Evolutionary conservation across 2,329 filamentous ascomycete species (phyloP), one percentile per base, ranked within the genome.

Genomic region (Arthrobotrys musiformis): DNA sequence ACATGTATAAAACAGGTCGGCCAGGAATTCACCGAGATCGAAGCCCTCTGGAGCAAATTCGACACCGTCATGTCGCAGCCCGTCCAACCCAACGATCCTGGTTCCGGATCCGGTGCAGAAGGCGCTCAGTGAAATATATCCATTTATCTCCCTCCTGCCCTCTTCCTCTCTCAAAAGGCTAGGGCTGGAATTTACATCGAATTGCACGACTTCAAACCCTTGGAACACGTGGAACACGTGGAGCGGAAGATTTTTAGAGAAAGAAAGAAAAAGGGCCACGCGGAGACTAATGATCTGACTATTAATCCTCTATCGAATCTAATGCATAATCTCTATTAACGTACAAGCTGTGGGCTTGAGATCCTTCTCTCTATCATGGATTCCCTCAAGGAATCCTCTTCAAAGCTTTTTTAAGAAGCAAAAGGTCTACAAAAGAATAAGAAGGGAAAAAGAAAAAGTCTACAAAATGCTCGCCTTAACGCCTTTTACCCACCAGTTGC

Each of bases 41-140:
- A 78, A n/a, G 37, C 61, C 2, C 60, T 78, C 15, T 78, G 74
- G 74, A 72, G 68, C 19, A 78, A 78, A 69, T 78, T 78, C 56
- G 74, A 78, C 62, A 62, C 44, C 2, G 74, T 78, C 26, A 72
- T 78, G 61, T 68, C 74, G 13, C 66, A 70, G 19, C 66, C 66
- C 2, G 28, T 67, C 5, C 33, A 33, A 19, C 58, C 69, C 6
- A 52, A 48, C 35, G 60, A 54, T 9, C 56, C 64, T 17, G 58
- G 37, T n/a, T 17, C 64, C 35, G 64, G 72, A 58, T 63, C 70
- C 15, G 54, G 50, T 48, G 62, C 42, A 17, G 72, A 76, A 26
- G 37, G 66, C 9, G 60, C 64, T 24, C 64, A 76, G 30, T 76
- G n/a, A 33, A 56, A 56, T 42, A 35, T 9, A 35, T 15, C n/a